phyloP scores from a whole-genome alignment of 1,284 basidiomycete species.

The Ganoderma meredithae region DNA sequence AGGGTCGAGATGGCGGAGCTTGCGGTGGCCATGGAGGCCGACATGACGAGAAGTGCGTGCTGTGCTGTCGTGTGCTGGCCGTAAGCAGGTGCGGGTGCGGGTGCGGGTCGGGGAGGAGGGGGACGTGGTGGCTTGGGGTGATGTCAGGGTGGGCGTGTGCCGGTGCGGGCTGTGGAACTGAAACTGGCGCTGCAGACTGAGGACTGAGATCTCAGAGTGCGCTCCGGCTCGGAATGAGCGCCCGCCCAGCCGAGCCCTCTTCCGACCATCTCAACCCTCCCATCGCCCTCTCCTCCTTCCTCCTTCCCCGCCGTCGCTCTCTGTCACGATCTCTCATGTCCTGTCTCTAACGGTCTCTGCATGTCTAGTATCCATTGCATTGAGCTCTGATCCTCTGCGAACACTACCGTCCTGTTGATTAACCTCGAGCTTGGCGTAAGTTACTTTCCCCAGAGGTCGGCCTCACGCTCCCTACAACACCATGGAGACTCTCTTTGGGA shows the following conservation, averaged over 20 bases:
- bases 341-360: conserved; percentile 22
- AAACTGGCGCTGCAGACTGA: neutral
- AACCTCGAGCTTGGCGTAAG: conserved; percentile 12
- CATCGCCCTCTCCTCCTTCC: conserved; percentile 3
- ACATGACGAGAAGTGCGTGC: conserved; percentile 16
- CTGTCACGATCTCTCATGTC: conserved; percentile 25
- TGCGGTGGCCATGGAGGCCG: conserved; percentile 32
- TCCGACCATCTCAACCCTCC: conserved; percentile 10
- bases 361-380: conserved; percentile 8
- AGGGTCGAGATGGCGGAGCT: conserved; percentile 35
- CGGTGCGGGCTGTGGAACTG: neutral
- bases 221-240: neutral
- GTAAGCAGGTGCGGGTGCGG: conserved; percentile 5
- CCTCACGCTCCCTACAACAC: conserved; percentile 17
- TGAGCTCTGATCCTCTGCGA: conserved; percentile 11
- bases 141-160: conserved; percentile 18
- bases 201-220: too few relatives aligned
- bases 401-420: conserved; percentile 7
- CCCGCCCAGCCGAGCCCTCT: conserved; percentile 4
- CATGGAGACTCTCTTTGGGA: conserved; percentile 65
- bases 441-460: conserved; percentile 13
- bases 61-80: conserved; percentile 7
- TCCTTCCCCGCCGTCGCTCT: neutral
- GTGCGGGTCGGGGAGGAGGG: neutral
- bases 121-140: conserved; percentile 11